Base-by-base conservation (phyloP, 2,329 filamentous ascomycete species). In the Curvularia sp. region DNA sequence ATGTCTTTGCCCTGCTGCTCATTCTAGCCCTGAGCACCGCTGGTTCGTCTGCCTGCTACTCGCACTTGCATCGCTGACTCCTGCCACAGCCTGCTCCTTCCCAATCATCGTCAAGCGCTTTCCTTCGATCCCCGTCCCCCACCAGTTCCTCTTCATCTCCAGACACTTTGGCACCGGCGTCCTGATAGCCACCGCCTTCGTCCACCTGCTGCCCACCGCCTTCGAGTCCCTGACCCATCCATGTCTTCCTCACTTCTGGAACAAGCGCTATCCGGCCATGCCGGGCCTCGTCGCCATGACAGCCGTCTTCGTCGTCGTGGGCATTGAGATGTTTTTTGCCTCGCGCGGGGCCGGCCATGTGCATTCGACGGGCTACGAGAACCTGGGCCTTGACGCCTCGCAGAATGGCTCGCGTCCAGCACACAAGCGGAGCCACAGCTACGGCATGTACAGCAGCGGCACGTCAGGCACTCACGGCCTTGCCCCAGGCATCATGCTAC, bases 281-380 rank as follows among this genome's bases (percentile, higher is more conserved):
- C 74, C 76, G 5, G 76, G 76, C 9, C 58, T 78, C 7, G 72
- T 78, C 49, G 76, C 76, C 47, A 78, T 78, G 76, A 65, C 66
- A 4, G 69, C 77, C 0, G 77, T 80, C 20, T 78, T 80, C 58
- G 80, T 90, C 4, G 93, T 97, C 3, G 91, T 96, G 6, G 86
- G 87, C 2, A 85, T 97, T 52, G 94, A 98, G 77, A 96, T 95
- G 79, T 92, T 93, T 75, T 88, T 98, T 66, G 93, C 92, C 0
- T 90, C 89, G 53, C 84, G 84, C 71, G 87, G 87, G 5, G 86
- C 85, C 8, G 81, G 81, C 15, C 86, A 88, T 71, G 81, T 83
- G 48, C 86, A 88, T 70, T 77, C 80, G 12, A 81, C 76, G 31
- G 83, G 84, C 58, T 85, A 84, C 61, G 82, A 84, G 61, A 78